Conservation (phyloP, 768 basidiomycete genomes). For the Auriscalpium orientale region DNA sequence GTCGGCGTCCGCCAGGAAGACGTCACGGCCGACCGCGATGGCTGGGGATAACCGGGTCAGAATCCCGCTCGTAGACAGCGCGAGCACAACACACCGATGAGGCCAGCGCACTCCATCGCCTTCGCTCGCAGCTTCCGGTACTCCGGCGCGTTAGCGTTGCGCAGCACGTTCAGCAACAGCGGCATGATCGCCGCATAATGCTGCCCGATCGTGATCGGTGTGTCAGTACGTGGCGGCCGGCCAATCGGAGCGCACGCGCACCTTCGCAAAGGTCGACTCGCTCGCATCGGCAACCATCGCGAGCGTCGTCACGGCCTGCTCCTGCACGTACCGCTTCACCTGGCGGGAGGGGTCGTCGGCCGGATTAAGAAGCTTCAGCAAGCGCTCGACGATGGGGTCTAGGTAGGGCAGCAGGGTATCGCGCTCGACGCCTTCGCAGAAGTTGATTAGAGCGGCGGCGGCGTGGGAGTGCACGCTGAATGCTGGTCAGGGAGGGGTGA, state of each 20-base stretch:
- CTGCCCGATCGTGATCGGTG: too few species aligned
- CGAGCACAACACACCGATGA: constrained; percentile 53
- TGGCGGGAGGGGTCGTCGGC: constrained; percentile 29
- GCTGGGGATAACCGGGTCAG: constrained; percentile 37
- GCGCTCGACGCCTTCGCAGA: constrained; percentile 79
- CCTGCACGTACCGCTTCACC: constrained; percentile 65
- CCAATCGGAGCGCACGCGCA: too few species aligned
- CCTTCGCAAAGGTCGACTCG: constrained; percentile 70
- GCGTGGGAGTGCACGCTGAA: constrained; percentile 79
- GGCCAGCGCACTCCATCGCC: constrained; percentile 87
- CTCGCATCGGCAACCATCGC: constrained; percentile 88
- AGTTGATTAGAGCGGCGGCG: constrained; percentile 83
- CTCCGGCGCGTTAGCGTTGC: constrained; percentile 59
- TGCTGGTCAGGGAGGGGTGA: too few species aligned
- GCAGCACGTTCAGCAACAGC: constrained; percentile 64
- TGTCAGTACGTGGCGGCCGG: too few species aligned
- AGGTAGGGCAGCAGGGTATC: constrained; percentile 71
- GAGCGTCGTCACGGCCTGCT: constrained; percentile 81
- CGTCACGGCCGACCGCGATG: constrained; percentile 77
- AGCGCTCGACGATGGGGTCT: constrained; percentile 68
- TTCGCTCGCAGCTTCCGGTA: constrained; percentile 67
- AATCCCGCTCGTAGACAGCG: too few species aligned
- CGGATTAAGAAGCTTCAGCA: constrained; percentile 60
- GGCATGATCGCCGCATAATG: constrained; percentile 79
- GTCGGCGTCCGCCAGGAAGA: constrained; percentile 69